These are phyloP conservation scores for Fraxinus floribunda DNA, from an alignment of 305 asterid genomes.

Conservation along the genomic window DNA sequence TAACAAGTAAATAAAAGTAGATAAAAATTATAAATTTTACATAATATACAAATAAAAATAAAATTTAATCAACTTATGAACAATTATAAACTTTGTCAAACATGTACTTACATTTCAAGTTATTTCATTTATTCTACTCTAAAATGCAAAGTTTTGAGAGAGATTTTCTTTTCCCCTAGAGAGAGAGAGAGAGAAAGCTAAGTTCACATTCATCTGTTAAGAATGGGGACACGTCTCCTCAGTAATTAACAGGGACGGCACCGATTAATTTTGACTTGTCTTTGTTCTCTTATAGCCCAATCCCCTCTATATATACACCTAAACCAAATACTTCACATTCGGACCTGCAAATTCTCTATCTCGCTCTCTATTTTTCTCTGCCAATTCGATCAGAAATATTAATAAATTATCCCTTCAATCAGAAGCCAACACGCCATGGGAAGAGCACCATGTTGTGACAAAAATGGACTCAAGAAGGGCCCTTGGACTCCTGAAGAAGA, in stretches of 20 bases:
- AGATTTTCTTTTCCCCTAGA: not conserved
- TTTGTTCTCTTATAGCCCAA: conserved; percentile 14
- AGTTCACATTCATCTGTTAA: conserved; percentile 30
- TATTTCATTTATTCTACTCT: not conserved
- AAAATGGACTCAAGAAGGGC: conserved; percentile 54
- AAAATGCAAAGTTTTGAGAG: not conserved
- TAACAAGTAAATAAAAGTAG: not conserved
- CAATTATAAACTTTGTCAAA: not conserved
- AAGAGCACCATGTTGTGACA: conserved; percentile 59
- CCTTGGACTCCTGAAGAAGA: conserved; percentile 83
- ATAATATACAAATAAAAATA: no score
- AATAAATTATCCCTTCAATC: not conserved
- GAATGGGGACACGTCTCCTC: conserved; percentile 71
- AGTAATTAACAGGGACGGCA: conserved; percentile 77
- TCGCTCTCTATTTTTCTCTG: conserved; percentile 6
- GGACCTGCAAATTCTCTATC: conserved; percentile 17
- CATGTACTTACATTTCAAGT: not conserved
- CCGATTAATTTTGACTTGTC: conserved; percentile 56
- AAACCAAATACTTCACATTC: not conserved
- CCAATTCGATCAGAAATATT: not conserved
- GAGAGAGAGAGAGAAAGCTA: not conserved
- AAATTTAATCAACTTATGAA: not conserved
- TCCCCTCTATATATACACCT: not conserved
- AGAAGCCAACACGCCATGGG: conserved; percentile 34
- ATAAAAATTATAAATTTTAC: not conserved